Evolutionary conservation across 805 yeast genomes (phyloP).

Genomic region (Zygoascus bituminiphila): DNA sequence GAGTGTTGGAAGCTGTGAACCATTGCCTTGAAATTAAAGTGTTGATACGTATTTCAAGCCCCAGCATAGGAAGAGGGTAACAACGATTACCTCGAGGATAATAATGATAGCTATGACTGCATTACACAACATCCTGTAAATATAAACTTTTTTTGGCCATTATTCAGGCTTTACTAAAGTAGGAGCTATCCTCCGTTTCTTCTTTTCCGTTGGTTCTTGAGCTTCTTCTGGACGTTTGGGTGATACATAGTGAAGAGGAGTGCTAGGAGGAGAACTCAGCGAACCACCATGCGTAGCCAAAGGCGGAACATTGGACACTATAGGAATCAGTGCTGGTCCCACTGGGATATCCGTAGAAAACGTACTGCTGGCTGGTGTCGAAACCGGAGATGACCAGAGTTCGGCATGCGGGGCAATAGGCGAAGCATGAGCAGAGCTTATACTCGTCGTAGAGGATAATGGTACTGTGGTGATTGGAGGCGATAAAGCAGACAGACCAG

Average conservation of each 20-base stretch:
- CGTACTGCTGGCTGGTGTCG: not conserved
- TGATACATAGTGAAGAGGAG: constrained; percentile 10
- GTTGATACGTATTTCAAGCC: too few species aligned
- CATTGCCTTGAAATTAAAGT: too few species aligned
- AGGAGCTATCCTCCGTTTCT: constrained; percentile 34
- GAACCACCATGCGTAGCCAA: constrained; percentile 12
- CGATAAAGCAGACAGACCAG: constrained; percentile 1
- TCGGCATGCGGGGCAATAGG: constrained; percentile 1
- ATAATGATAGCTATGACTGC: too few species aligned
- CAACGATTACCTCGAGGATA: too few species aligned
- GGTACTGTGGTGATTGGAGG: constrained; percentile 6
- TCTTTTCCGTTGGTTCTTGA: constrained; percentile 12
- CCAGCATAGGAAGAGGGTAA: too few species aligned
- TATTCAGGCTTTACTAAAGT: constrained; percentile 21
- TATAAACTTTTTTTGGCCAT: too few species aligned
- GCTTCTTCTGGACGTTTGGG: constrained; percentile 4
- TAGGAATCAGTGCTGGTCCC: constrained; percentile 13
- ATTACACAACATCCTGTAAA: too few species aligned
- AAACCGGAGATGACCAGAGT: not conserved
- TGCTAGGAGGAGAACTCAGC: constrained; percentile 9
- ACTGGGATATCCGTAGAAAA: not conserved
- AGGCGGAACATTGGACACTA: constrained; percentile 16
- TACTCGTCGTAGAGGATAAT: not conserved
- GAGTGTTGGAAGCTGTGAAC: too few species aligned
- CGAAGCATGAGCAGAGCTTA: not conserved